phyloP scores from a whole-genome alignment of 306 rosid genomes.

The Gastrolobium bilobum region DNA sequence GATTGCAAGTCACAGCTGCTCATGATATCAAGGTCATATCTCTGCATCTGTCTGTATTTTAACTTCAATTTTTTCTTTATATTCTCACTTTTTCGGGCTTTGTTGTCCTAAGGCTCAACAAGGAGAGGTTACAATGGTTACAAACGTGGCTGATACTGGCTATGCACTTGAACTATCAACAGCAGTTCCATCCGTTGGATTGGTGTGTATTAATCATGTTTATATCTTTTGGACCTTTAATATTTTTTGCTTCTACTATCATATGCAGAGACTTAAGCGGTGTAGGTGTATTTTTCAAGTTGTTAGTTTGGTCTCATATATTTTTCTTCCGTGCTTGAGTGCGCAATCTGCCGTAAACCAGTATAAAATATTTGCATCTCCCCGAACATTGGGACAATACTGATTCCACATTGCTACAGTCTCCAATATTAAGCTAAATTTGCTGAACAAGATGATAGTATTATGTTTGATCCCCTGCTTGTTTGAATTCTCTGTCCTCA shows the following conservation, averaged over 20 bases:
- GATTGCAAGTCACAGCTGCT: constrained; percentile 63
- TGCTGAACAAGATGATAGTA: neutral
- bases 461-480: neutral
- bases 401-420: neutral
- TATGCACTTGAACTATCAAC: constrained; percentile 78
- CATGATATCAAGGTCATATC: constrained; percentile 81
- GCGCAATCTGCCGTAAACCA: neutral
- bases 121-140: constrained; percentile 75
- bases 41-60: neutral
- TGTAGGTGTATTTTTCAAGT: neutral
- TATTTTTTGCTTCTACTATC: neutral
- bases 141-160: constrained; percentile 74
- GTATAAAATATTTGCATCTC: neutral
- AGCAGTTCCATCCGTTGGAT: constrained; percentile 71
- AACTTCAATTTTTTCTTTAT: neutral
- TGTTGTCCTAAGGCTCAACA: constrained; percentile 65
- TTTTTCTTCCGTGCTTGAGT: neutral
- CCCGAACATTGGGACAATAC: neutral
- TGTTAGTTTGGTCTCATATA: constrained; percentile 5
- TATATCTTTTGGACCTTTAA: constrained; percentile 2
- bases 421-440: neutral
- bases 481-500: constrained; percentile 4
- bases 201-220: constrained; percentile 56
- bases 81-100: constrained; percentile 10
- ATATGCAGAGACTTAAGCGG: neutral